These are phyloP conservation scores for Ascoidea tarda DNA, from an alignment of 805 yeast species.

Conservation along the genomic window DNA sequence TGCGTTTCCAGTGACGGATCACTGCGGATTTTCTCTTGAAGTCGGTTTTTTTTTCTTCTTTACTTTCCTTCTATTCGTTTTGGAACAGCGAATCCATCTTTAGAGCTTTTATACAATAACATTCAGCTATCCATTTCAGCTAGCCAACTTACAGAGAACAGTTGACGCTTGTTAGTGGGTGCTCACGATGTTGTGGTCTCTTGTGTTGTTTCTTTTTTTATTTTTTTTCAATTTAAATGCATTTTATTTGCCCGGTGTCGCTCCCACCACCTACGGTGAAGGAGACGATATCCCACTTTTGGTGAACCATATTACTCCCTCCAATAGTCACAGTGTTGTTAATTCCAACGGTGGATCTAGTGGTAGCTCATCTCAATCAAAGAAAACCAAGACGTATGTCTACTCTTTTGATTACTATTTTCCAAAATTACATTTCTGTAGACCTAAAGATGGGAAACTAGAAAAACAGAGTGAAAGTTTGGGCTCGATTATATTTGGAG, in stretches of 20 bases:
- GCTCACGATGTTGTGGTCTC: no score
- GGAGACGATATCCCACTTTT: conserved; percentile 64
- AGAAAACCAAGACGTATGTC: conserved; percentile 36
- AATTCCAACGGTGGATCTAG: conserved; percentile 17
- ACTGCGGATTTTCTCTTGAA: no score
- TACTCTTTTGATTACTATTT: conserved; percentile 78
- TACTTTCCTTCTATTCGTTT: no score
- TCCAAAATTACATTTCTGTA: conserved; percentile 72
- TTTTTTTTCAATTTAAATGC: conserved; percentile 19
- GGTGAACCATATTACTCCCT: conserved; percentile 87
- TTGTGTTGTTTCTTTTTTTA: no score
- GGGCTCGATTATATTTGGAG: conserved; percentile 92
- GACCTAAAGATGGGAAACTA: conserved; percentile 43
- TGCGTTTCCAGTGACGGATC: no score
- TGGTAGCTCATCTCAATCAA: conserved; percentile 10
- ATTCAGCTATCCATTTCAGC: no score
- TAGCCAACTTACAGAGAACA: no score
- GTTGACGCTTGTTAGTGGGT: no score
- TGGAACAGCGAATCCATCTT: no score
- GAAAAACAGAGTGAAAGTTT: conserved; percentile 65
- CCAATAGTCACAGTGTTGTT: conserved; percentile 29
- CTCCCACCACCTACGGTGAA: conserved; percentile 75
- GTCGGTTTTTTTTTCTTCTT: no score
- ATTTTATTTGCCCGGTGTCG: conserved; percentile 91
- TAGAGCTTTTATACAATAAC: no score